A percentile compares a stretch with the other conserved stretches of the same genome.
phyloP scores from a whole-genome alignment of 192 early-diverging fungal species.

The Cetraspora pellucida region DNA sequence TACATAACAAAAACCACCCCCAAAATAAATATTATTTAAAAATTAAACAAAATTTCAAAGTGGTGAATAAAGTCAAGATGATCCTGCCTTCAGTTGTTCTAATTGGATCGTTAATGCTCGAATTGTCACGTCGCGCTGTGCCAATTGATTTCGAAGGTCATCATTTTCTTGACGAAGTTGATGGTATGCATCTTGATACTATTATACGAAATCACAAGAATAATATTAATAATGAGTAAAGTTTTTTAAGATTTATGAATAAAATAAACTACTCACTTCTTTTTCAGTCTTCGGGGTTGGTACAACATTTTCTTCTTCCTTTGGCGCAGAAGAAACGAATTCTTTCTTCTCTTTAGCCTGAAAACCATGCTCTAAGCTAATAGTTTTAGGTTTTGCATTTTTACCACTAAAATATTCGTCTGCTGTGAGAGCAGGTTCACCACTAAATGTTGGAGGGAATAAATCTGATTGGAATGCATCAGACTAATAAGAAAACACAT shows the following conservation, averaged over 20 bases:
- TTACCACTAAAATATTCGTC: constrained; percentile 93
- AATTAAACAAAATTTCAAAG: too few species aligned
- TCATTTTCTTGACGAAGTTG: constrained; percentile 79
- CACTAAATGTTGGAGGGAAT: constrained; percentile 84
- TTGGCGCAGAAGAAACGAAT: constrained; percentile 73
- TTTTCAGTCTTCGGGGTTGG: constrained; percentile 39
- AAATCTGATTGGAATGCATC: constrained; percentile 97
- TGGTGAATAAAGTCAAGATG: neutral
- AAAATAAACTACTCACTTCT: constrained; percentile 31
- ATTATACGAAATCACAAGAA: constrained; percentile 1
- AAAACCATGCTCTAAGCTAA: constrained; percentile 73
- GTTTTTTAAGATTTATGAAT: neutral
- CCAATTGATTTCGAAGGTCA: constrained; percentile 74
- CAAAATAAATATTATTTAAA: too few species aligned
- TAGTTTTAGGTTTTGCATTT: constrained; percentile 77
- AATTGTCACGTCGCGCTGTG: constrained; percentile 74
- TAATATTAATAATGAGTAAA: neutral
- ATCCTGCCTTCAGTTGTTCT: constrained; percentile 48
- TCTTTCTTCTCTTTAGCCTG: constrained; percentile 66
- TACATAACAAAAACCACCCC: too few species aligned
- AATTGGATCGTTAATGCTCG: constrained; percentile 79
- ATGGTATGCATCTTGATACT: constrained; percentile 77
- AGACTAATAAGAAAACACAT: constrained; percentile 56
- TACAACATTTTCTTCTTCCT: constrained; percentile 46
- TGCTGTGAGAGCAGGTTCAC: constrained; percentile 81